Evolutionary conservation across 148 eudicot genomes (phyloP).

Genomic region (Rhododendron molle): DNA sequence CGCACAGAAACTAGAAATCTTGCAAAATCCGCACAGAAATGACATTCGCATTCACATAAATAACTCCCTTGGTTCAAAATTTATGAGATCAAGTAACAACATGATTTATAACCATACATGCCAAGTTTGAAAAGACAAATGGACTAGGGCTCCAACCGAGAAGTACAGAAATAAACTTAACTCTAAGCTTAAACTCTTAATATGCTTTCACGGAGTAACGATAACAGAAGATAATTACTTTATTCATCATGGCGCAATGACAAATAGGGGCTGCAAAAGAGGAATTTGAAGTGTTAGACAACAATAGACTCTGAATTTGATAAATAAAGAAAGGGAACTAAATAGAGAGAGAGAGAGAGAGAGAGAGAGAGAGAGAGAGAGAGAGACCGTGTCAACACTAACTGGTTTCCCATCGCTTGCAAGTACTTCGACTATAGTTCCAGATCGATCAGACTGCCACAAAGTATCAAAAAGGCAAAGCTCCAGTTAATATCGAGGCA

Average conservation of each 20-base stretch:
- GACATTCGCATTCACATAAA: not conserved
- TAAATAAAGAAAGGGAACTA: not conserved
- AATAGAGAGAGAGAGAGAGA: not conserved
- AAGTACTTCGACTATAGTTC: conserved; percentile 40
- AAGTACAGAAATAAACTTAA: conserved; percentile 7
- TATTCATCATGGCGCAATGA: conserved; percentile 37
- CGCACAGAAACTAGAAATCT: too few species aligned
- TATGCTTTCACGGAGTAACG: conserved; percentile 6
- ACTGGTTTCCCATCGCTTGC: conserved; percentile 46
- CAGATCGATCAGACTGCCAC: conserved; percentile 44
- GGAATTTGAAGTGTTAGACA: conserved; percentile 7
- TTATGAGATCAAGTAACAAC: conserved; percentile 1
- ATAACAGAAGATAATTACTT: conserved; percentile 8
- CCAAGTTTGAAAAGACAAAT: conserved; percentile 9
- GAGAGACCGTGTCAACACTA: conserved; percentile 37
- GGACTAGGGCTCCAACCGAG: not conserved
- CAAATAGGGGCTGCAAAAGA: conserved; percentile 41
- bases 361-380: conserved; percentile 6
- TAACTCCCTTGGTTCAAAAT: conserved; percentile 16
- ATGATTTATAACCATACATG: not conserved
- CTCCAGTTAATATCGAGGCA: not conserved
- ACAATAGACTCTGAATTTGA: not conserved
- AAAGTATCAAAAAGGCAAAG: not conserved
- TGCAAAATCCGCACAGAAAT: not conserved
- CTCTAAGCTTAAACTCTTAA: not conserved